Percentiles rank a stretch among this genome's conserved stretches.
These are phyloP conservation scores for Globisporangium cystogenes DNA, from an alignment of 352 stramenopile species.

Conservation along the genomic window DNA sequence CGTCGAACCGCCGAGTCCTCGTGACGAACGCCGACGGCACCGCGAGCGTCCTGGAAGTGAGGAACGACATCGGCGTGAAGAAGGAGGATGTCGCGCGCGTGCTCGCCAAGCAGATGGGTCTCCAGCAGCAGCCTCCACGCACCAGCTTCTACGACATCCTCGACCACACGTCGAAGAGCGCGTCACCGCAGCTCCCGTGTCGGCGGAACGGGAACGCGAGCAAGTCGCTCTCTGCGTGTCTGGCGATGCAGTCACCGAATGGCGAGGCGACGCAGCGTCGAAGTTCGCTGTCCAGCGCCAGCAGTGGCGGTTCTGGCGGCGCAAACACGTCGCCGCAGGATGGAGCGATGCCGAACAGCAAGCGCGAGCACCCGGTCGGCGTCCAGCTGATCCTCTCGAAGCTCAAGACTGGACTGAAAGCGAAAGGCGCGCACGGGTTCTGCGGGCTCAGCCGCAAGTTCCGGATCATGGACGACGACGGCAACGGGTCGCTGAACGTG, in stretches of 20 bases:
- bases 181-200: constrained; percentile 11
- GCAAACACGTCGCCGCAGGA: neutral
- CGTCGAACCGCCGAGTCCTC: constrained; percentile 51
- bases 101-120: constrained; percentile 21
- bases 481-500: constrained; percentile 64
- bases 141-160: constrained; percentile 54
- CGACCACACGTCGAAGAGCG: constrained; percentile 30
- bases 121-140: constrained; percentile 9
- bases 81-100: constrained; percentile 23
- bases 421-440: constrained; percentile 63
- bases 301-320: neutral
- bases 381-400: constrained; percentile 53
- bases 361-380: constrained; percentile 32
- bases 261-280: neutral
- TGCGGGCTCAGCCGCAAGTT: constrained; percentile 73
- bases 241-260: constrained; percentile 15
- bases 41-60: constrained; percentile 36
- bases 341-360: constrained; percentile 3
- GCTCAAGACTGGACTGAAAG: constrained; percentile 43
- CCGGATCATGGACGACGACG: constrained; percentile 72
- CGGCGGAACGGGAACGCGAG: constrained; percentile 41
- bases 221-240: constrained; percentile 44
- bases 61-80: constrained; percentile 38
- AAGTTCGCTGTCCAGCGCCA: neutral
- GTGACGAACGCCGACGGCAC: constrained; percentile 51